Conservation (phyloP, 192 early-diverging fungal genomes). For the Fimicolochytrium jonesii region DNA sequence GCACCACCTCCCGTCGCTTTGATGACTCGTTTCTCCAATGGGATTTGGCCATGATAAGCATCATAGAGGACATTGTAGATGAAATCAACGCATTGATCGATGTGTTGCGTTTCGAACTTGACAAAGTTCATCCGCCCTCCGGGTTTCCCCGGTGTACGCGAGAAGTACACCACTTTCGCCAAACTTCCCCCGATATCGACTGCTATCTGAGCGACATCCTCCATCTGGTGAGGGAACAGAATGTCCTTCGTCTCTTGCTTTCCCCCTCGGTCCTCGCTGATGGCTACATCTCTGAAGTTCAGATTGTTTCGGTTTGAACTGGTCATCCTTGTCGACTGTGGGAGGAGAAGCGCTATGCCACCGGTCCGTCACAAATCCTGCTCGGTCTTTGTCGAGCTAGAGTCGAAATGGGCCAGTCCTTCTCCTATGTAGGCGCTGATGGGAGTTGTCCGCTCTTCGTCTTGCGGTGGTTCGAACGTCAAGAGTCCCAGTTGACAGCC, state of each 20-base stretch:
- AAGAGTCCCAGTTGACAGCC: too few relatives aligned
- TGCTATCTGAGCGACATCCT: slow-evolving; percentile 81
- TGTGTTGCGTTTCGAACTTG: slow-evolving; percentile 90
- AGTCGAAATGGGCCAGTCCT: too few relatives aligned
- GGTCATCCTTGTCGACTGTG: too few relatives aligned
- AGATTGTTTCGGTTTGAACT: slow-evolving; percentile 22
- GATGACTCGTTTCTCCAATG: slow-evolving; percentile 20
- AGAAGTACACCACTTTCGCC: slow-evolving; percentile 62
- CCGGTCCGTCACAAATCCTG: too few relatives aligned
- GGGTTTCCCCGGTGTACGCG: slow-evolving; percentile 35
- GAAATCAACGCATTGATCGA: slow-evolving; percentile 85
- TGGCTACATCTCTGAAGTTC: slow-evolving; percentile 24
- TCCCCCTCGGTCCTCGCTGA: slow-evolving; percentile 19
- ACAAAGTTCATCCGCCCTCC: slow-evolving; percentile 90
- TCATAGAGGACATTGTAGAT: slow-evolving; percentile 61
- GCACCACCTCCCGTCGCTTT: slow-evolving; percentile 89
- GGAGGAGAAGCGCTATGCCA: too few relatives aligned
- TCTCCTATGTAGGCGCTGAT: too few relatives aligned
- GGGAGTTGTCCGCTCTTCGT: too few relatives aligned
- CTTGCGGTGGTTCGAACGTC: too few relatives aligned
- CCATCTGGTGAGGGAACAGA: slow-evolving; percentile 78
- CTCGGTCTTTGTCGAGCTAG: too few relatives aligned
- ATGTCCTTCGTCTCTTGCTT: slow-evolving; percentile 58
- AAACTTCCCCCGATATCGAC: slow-evolving; percentile 72
- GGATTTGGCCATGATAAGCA: slow-evolving; percentile 32